Evolutionary conservation across 2,329 filamentous ascomycete genomes (phyloP).

Genomic region (Phaeosphaeriaceae sp.): DNA sequence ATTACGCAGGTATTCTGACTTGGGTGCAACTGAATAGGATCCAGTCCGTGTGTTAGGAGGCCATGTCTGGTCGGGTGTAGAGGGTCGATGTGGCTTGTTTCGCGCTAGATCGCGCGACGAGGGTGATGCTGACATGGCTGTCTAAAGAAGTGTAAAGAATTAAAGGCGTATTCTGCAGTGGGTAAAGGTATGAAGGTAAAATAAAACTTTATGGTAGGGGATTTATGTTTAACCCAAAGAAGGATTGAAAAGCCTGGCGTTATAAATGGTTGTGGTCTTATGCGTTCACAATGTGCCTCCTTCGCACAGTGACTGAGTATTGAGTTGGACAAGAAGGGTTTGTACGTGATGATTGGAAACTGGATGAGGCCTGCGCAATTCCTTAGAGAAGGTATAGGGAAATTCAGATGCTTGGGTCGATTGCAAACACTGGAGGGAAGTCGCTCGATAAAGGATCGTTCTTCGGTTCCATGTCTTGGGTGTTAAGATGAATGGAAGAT

Average conservation of each 20-base stretch:
- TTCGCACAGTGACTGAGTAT: background rate
- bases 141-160: background rate
- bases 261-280: conserved; percentile 6
- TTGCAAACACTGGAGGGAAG: conserved; percentile 39
- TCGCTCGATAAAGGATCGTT: conserved; percentile 45
- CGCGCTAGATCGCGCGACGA: conserved; percentile 26
- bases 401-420: conserved; percentile 17
- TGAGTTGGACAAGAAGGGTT: background rate
- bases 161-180: background rate
- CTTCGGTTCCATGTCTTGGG: conserved; percentile 43
- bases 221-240: conserved; percentile 11
- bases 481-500: background rate
- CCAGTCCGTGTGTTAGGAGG: conserved; percentile 17
- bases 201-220: background rate
- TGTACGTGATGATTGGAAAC: background rate
- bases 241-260: background rate
- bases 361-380: too few species aligned
- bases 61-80: conserved; percentile 21
- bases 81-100: conserved; percentile 17
- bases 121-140: conserved; percentile 32
- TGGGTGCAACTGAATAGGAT: conserved; percentile 35
- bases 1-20: conserved; percentile 41
- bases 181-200: conserved; percentile 3
- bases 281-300: conserved; percentile 6
- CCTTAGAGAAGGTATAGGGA: background rate